Base-by-base conservation (phyloP, 192 early-diverging fungal genomes). In the Bifiguratus adelaidae region DNA sequence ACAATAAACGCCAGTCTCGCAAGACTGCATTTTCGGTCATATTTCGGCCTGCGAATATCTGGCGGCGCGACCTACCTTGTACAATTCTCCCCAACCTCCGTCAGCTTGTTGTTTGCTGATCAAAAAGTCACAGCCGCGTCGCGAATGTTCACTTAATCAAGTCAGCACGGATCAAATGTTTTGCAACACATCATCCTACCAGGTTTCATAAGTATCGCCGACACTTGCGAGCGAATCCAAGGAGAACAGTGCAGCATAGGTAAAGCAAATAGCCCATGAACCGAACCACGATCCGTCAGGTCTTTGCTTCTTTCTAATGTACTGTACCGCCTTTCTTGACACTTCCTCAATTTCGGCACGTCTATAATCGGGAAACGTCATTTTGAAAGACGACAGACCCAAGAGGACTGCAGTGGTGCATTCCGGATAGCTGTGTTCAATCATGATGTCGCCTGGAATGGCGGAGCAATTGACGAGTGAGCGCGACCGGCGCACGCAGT, bases 61-160 rank as follows among this genome's bases (percentile, higher is more conserved):
- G 5, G 6, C 12, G 19, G 18, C 7, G n/a, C 36, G 41, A 30
- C 52, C 47, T 62, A 79, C 78, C 59, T 88, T 83, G 70, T 92
- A 99, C 9, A 78, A 63, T 66, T 99, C 95, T 49, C 95, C 95
- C 95, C 95, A 99, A 3, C 95, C 95, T 48, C 95, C 95, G 53
- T 99, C 95, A 11, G 43, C 60, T 36, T 77, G 71, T 74, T 99
- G 95, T 45, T 88, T 87, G 7, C 82, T 76, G 18, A 92, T 64
- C 41, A 99, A 47, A 56, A 95, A 96, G n/a, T 91, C 83, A 55
- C 95, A 99, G 1, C 81, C 95, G 26, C 67, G 67, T 52, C 69
- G 73, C 19, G 82, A 71, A 34, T 62, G 27, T 3, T 67, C 68
- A 49, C 80, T 77, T 48, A 34, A 20, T n/a, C 9, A 23, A 40